Evolutionary conservation across 2,329 filamentous ascomycete genomes (phyloP), one percentile per base, ranked within the genome.

Genomic region (Fusarium tupiense): DNA sequence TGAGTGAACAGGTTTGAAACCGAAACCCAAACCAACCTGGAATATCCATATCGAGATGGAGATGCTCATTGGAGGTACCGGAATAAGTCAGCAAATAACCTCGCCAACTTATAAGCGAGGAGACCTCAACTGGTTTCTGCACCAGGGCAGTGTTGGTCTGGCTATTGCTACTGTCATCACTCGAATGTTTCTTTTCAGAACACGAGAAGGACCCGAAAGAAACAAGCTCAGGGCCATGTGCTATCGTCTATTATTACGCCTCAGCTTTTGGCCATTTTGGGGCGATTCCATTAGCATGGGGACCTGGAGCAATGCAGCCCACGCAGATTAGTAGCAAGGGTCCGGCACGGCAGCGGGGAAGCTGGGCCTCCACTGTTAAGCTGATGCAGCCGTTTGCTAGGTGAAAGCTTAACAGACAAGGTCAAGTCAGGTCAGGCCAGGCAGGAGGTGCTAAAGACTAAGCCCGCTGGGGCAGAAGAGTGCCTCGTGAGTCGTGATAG

Each of bases 361-460:
- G 61, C 68, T 69, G 54, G 64, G 53, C 49, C 57, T 75, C 73
- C 70, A 76, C 72, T 74, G 72, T 74, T 74, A 74, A 75, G 72
- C 37, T 41, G 5, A 46, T 33, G 50, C 57, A 44, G 62, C 60
- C 43, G 33, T 69, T 65, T 37, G 35, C 31, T 46, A 43, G 50
- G 63, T 3, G 52, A 29, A 26, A 40, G 57, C 72, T 66, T 74
- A 74, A 74, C 72, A 74, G 37, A 53, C 41, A 62, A 52, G 50
- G 40, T 50, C 59, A 62, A 46, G 59, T 57, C 60, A 62, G 54
- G 31, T 31, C 61, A 60, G 31, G 50, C 31, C 46, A 49, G 20
- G 46, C 46, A 17, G 20, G 46, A 50, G 58, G 62, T 52, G 71
- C 71, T 59, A 53, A 44, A 64, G 46, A 40, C 63, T 64, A 65